These are phyloP conservation scores for Trichoderma endophyticum DNA, from an alignment of 2,329 filamentous ascomycete species.

Conservation along the genomic window DNA sequence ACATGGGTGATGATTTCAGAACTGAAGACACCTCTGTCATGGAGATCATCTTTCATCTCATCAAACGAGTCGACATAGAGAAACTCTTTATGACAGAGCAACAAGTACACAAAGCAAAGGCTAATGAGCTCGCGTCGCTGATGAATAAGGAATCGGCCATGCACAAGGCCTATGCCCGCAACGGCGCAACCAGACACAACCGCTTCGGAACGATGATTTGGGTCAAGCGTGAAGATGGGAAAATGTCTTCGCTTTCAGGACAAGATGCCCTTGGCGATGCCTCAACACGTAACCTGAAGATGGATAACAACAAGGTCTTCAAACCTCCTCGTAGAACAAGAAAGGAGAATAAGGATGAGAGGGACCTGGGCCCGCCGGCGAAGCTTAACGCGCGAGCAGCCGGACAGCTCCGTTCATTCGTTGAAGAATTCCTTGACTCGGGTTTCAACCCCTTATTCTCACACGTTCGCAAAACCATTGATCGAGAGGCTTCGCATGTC, in stretches of 20 bases:
- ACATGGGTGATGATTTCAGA: slow-evolving; percentile 90
- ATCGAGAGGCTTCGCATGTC: slow-evolving; percentile 81
- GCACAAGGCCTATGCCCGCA: slow-evolving; percentile 71
- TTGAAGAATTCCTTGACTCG: slow-evolving; percentile 90
- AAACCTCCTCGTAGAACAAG: slow-evolving; percentile 68
- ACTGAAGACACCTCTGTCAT: slow-evolving; percentile 85
- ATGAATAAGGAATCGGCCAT: slow-evolving; percentile 83
- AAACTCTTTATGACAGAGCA: slow-evolving; percentile 82
- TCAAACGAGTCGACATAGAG: slow-evolving; percentile 82
- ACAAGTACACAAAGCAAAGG: slow-evolving; percentile 65
- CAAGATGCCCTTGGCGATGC: slow-evolving; percentile 78
- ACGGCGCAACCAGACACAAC: slow-evolving; percentile 82
- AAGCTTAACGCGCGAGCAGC: slow-evolving; percentile 70
- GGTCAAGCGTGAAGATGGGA: slow-evolving; percentile 83
- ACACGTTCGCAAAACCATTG: slow-evolving; percentile 82
- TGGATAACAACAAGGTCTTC: slow-evolving; percentile 89
- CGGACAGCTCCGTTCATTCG: slow-evolving; percentile 74
- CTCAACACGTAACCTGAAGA: slow-evolving; percentile 73
- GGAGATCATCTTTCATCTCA: slow-evolving; percentile 86
- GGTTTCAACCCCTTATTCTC: slow-evolving; percentile 90
- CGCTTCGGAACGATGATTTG: slow-evolving; percentile 97
- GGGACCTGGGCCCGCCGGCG: slow-evolving; percentile 73
- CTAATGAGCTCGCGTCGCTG: slow-evolving; percentile 69
- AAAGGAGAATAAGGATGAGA: slow-evolving; percentile 60
- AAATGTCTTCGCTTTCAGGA: slow-evolving; percentile 81